Evolutionary conservation across 2,329 filamentous ascomycete species (phyloP).

Genomic region (Boeremia exigua): DNA sequence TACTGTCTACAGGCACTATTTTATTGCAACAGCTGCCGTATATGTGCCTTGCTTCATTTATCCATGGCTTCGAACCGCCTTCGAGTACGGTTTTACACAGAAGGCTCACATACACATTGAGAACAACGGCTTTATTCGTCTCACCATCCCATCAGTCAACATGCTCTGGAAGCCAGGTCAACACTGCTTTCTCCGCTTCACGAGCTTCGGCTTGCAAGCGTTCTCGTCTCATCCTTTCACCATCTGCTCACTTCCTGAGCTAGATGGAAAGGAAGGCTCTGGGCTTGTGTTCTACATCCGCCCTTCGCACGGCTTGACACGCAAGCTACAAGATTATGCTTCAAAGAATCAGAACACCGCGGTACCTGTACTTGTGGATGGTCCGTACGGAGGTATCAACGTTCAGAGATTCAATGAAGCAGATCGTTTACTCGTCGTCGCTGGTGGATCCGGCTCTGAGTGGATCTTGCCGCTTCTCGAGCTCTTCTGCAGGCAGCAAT

Average conservation of each 20-base stretch:
- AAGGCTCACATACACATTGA: constrained; percentile 49
- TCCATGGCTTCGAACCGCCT: constrained; percentile 54
- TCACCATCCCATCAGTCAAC: constrained; percentile 30
- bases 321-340: constrained; percentile 41
- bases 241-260: constrained; percentile 56
- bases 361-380: constrained; percentile 61
- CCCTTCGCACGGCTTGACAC: constrained; percentile 58
- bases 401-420: constrained; percentile 31
- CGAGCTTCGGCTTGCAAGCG: constrained; percentile 50
- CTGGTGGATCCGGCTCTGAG: constrained; percentile 64
- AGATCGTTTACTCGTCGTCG: constrained; percentile 57
- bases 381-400: constrained; percentile 64
- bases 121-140: constrained; percentile 27
- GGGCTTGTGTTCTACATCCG: constrained; percentile 63
- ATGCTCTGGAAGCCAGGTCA: constrained; percentile 60
- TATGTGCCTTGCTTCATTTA: constrained; percentile 58
- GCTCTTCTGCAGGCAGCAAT: constrained; percentile 17
- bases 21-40: constrained; percentile 62
- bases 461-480: constrained; percentile 60
- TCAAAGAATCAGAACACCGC: constrained; percentile 23
- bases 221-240: constrained; percentile 63
- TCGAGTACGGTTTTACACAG: constrained; percentile 58
- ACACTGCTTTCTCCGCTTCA: constrained; percentile 63
- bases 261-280: not conserved
- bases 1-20: constrained; percentile 60